Base-by-base conservation (phyloP, 1,284 basidiomycete species). In the Peniophora sp. region DNA sequence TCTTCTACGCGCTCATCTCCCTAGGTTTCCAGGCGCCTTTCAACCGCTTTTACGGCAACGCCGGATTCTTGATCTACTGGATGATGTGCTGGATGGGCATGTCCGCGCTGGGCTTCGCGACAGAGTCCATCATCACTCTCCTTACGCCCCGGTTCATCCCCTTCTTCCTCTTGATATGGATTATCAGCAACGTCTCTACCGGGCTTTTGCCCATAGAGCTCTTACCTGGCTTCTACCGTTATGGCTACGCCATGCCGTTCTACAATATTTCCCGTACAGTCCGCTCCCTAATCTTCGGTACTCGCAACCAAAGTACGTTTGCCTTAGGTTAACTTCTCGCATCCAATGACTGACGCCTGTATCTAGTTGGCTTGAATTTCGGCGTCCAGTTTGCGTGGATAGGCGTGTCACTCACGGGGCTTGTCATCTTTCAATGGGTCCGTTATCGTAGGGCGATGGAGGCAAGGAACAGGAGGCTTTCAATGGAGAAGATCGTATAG, bases 11-110 rank as follows among this genome's bases (percentile, higher is more conserved):
- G 5, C 71, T 89, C 53, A 60, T 90, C 32, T 79, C 74, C 57
- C 63, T 82, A 10, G 84, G 84, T 1, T 90, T 89, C 69, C 73
- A 78, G 38, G 68, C 82, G 5, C 75, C 81, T 24, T 79, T 84
- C 53, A 67, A 65, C 19, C 70, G 73, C 58, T 75, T 67, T 73
- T 75, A 49, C 20, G 67, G 52, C 11, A n/a, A 12, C n/a, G 72
- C 66, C 0, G 88, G 86, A 0, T 89, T 89, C 64, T 68, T 89
- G 55, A 67, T 89, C 20, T 88, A 85, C 68, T 89, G 85, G 82
- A 83, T 86, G 77, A 66, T 85, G 54, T 78, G 80, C 51, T 89
- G 74, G 74, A 56, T 78, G 46, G 78, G 71, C 14, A 85, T 85
- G 83, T 60, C 73, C 17, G 69, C 82, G 0, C 64, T 79, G 45